Evolutionary conservation across 306 rosid genomes (phyloP), one percentile per base, ranked within the genome.

Genomic region (Quercus suber): DNA sequence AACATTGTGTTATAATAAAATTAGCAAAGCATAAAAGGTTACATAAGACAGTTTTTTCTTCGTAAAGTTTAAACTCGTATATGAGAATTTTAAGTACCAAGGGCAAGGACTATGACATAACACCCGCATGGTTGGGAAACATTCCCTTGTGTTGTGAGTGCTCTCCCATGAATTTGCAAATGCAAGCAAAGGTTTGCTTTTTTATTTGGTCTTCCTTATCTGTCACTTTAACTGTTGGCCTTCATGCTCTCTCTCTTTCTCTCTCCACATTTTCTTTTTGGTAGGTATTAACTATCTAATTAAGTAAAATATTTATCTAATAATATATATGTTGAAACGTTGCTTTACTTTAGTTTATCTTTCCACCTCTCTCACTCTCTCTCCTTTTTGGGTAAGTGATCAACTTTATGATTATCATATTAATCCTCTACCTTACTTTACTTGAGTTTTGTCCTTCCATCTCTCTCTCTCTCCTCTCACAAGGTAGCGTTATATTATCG

Each of bases 111-210:
- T 64, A 63, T 83, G 98, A 91, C 91, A 82, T 90, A 82, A 82
- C 83, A 87, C 25, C 90, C 41, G 64, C 82, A 77, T 69, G 83
- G 68, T 73, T 78, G 83, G 69, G 88, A 88, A 83, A 90, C 91
- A 89, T 90, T 82, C 90, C 80, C 82, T 74, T 49, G 53, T 49
- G 53, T 49, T 73, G 79, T 43, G 79, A 76, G 59, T 57, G 60
- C 76, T 71, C 72, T 57, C 59, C 71, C 33, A 60, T 84, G 93
- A 90, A 86, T 80, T 92, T 88, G 90, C 33, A 88, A 87, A 84
- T 85, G 86, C 93, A 92, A 92, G 97, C 96, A 92, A 90, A 84
- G 83, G 81, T 81, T 86, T 77, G 75, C 88, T 84, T 91, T 87
- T 80, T 83, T 64, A 81, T 71, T 84, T 77, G 70, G 84, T 69